These are phyloP conservation scores for Malus domestica DNA, from an alignment of 306 rosid species.

Conservation along the genomic window ASM211411v1 NC_041789.1:25955001-25955500, in stretches of 20 bases:
- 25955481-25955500: neutral
- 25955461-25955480: neutral
- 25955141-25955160: conserved; percentile 3
- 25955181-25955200: conserved; percentile 16
- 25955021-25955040: no score
- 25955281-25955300: neutral
- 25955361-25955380: conserved; percentile 9
- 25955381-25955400: conserved; percentile 11
- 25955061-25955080: neutral
- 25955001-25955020: no score
- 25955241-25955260: conserved; percentile 2
- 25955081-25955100: neutral
- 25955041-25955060: no score
- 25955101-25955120: neutral
- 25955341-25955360: conserved; percentile 6
- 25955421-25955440: neutral
- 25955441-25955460: neutral
- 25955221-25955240: neutral
- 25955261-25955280: conserved; percentile 11
- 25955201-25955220: conserved; percentile 21
- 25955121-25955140: neutral
- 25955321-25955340: conserved; percentile 14
- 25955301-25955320: conserved; percentile 15
- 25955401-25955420: neutral
- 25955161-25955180: conserved; percentile 6